Percentiles rank a stretch among this genome's conserved stretches.
Evolutionary conservation across 83 land plant genomes (phyloP).

Genomic region (Thuja plicata): DNA sequence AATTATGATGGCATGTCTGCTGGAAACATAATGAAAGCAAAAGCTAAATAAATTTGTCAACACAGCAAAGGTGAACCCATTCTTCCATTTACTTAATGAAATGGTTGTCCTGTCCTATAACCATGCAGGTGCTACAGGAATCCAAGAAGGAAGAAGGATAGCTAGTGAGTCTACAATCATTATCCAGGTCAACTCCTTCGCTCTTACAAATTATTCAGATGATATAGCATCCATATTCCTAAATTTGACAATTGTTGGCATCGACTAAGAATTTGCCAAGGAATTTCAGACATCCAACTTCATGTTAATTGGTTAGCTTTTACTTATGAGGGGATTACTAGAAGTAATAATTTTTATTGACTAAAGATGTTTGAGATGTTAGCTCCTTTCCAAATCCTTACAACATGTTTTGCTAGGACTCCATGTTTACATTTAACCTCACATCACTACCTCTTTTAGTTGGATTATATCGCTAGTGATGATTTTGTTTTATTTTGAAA

Average conservation of each 20-base stretch:
- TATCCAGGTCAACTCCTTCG: background rate
- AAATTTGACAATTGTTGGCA: background rate
- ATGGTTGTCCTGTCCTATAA: background rate
- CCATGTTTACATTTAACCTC: background rate
- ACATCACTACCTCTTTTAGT: background rate
- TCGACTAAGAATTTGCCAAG: background rate
- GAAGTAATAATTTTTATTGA: too few relatives aligned
- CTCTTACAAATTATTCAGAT: background rate
- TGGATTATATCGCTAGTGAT: background rate
- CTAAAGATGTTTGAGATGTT: background rate
- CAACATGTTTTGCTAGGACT: background rate
- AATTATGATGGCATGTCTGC: background rate
- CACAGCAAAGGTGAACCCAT: background rate
- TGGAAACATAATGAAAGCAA: background rate
- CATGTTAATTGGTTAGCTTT: background rate
- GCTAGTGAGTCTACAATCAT: background rate
- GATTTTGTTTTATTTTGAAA: background rate
- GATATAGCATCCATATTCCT: background rate
- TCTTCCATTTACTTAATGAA: background rate
- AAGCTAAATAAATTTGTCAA: background rate
- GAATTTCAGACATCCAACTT: background rate
- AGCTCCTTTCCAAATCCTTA: background rate
- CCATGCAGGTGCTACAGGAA: background rate
- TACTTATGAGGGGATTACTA: background rate
- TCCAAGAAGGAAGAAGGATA: background rate